phyloP scores from a whole-genome alignment of 2,329 filamentous ascomycete genomes.

The Xylariales sp. region DNA sequence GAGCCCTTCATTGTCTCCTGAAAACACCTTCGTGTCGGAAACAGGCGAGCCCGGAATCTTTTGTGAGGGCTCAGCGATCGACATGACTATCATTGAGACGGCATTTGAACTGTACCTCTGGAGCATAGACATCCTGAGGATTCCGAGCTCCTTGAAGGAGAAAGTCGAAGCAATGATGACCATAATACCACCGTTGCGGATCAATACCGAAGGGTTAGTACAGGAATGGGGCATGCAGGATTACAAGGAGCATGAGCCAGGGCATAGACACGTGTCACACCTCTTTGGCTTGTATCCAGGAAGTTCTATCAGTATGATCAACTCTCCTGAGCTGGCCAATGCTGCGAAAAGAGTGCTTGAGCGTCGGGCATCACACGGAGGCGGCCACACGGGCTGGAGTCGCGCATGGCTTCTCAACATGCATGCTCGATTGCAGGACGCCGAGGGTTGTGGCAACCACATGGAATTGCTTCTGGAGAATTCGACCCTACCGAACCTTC shows the following conservation, averaged over 20 bases:
- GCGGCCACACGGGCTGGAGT: slow-evolving; percentile 48
- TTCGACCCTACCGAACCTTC: slow-evolving; percentile 38
- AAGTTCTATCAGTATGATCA: slow-evolving; percentile 25
- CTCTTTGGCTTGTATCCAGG: slow-evolving; percentile 45
- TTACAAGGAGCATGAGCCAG: slow-evolving; percentile 37
- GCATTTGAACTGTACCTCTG: slow-evolving; percentile 21
- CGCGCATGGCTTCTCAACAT: slow-evolving; percentile 46
- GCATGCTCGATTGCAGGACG: slow-evolving; percentile 37
- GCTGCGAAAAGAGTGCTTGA: slow-evolving; percentile 26
- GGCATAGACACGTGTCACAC: slow-evolving; percentile 47
- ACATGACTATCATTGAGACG: slow-evolving; percentile 36
- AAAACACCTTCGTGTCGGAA: slow-evolving; percentile 24
- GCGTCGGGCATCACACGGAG: slow-evolving; percentile 26
- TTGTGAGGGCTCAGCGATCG: slow-evolving; percentile 41
- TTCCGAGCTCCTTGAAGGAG: slow-evolving; percentile 25
- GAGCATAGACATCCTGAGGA: slow-evolving; percentile 15
- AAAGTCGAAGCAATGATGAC: slow-evolving; percentile 20
- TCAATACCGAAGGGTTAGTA: slow-evolving; percentile 28
- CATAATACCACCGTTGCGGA: slow-evolving; percentile 19
- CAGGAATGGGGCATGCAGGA: slow-evolving; percentile 36
- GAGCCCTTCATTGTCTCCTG: slow-evolving; percentile 19
- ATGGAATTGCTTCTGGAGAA: slow-evolving; percentile 21
- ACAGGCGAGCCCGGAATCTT: slow-evolving; percentile 33
- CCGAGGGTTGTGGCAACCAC: slow-evolving; percentile 5
- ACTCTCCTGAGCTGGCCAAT: slow-evolving; percentile 17